phyloP scores from a whole-genome alignment of 2,329 filamentous ascomycete genomes.

The Fusarium oligoseptatum region DNA sequence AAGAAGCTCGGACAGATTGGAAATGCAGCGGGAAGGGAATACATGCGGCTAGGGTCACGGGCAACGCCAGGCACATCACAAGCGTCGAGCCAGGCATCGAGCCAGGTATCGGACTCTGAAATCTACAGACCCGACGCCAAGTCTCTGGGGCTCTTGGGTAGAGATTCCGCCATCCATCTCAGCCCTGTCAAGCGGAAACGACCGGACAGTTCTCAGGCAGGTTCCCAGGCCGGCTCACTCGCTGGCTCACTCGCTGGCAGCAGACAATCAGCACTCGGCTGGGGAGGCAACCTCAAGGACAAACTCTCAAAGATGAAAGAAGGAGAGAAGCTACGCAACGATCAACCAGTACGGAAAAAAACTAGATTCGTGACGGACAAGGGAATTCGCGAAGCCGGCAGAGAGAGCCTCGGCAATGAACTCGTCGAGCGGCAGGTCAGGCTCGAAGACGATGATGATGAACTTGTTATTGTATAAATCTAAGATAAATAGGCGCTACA shows the following conservation, averaged over 20 bases:
- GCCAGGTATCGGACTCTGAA: slow-evolving; percentile 36
- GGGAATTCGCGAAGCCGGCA: slow-evolving; percentile 81
- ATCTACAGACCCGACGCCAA: slow-evolving; percentile 58
- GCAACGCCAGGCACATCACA: slow-evolving; percentile 11
- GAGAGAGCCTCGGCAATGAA: slow-evolving; percentile 77
- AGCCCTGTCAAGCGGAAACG: slow-evolving; percentile 74
- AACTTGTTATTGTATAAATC: slow-evolving; percentile 61
- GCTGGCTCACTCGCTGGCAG: slow-evolving; percentile 46
- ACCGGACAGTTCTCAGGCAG: slow-evolving; percentile 55
- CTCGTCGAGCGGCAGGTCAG: slow-evolving; percentile 52
- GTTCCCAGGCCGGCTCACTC: slow-evolving; percentile 54
- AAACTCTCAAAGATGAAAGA: slow-evolving; percentile 74
- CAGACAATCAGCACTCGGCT: slow-evolving; percentile 60
- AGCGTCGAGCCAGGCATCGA: slow-evolving; percentile 15
- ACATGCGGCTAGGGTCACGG: slow-evolving; percentile 66
- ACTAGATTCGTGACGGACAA: slow-evolving; percentile 84
- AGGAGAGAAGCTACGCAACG: slow-evolving; percentile 63
- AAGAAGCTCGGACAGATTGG: slow-evolving; percentile 75
- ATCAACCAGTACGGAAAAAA: slow-evolving; percentile 73
- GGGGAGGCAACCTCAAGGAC: slow-evolving; percentile 67
- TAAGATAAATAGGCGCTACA: slow-evolving; percentile 32
- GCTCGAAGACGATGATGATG: slow-evolving; percentile 64
- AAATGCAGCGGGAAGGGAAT: slow-evolving; percentile 76
- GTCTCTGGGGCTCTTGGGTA: slow-evolving; percentile 50
- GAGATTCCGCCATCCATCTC: slow-evolving; percentile 64